Conservation (phyloP, 2,329 filamentous ascomycete genomes). For the Sporothrix inflata region DNA sequence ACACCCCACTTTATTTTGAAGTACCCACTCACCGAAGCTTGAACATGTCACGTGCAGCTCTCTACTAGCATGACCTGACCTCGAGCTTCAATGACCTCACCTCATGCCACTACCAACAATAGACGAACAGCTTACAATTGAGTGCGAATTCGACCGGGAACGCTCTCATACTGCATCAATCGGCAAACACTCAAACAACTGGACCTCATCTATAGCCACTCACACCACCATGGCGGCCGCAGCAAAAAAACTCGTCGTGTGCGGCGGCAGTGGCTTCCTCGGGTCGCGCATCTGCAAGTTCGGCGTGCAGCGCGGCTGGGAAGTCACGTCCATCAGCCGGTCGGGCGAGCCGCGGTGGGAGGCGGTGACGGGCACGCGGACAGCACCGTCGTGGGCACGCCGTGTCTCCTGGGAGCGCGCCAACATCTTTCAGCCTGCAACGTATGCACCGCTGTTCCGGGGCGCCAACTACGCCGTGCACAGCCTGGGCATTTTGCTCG, state of each 20-base stretch:
- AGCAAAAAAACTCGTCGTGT: constrained; percentile 80
- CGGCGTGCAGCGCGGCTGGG: constrained; percentile 82
- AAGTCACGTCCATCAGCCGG: constrained; percentile 90
- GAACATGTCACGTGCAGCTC: constrained; percentile 27
- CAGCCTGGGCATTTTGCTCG: constrained; percentile 92
- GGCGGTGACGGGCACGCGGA: constrained; percentile 69
- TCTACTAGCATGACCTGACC: background rate
- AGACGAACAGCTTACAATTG: background rate
- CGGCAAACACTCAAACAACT: too few relatives aligned
- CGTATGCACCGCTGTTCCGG: constrained; percentile 76
- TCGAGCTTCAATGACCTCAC: constrained; percentile 23
- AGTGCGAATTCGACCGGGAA: background rate
- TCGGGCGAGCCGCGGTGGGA: constrained; percentile 90
- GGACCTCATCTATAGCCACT: too few relatives aligned
- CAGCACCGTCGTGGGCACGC: constrained; percentile 77
- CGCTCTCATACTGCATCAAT: too few relatives aligned
- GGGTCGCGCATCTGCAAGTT: constrained; percentile 89
- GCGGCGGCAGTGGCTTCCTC: constrained; percentile 91
- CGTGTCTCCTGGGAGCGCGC: constrained; percentile 85
- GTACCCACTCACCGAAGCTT: background rate
- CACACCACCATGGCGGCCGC: constrained; percentile 54
- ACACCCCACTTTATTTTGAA: background rate
- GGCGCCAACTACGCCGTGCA: constrained; percentile 86
- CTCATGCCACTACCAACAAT: constrained; percentile 14
- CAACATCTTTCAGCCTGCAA: constrained; percentile 80